phyloP scores from a whole-genome alignment of 208 protist genomes.

The Trypanosoma avium region DNA sequence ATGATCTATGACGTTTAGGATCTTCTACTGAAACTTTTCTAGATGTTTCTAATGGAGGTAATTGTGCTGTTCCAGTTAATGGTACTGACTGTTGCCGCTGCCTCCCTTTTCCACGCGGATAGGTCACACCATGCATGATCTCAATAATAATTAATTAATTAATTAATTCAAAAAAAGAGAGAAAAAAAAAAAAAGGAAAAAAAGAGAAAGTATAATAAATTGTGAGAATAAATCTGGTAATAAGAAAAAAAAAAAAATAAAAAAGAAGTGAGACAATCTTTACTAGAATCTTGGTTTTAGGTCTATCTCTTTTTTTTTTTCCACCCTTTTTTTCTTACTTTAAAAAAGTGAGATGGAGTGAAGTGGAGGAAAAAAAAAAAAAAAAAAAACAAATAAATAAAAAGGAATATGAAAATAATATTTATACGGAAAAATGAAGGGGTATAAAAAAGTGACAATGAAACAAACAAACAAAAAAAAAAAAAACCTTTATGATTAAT shows the following conservation, averaged over 20 bases:
- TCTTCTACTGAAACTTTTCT: neutral
- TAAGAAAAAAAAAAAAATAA: constrained; percentile 24
- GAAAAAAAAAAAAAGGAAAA: constrained; percentile 7
- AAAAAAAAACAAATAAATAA: constrained; percentile 3
- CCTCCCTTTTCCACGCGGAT: neutral
- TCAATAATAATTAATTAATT: no score
- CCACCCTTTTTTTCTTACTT: no score
- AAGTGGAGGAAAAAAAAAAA: no score
- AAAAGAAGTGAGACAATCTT: no score
- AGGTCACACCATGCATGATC: constrained; percentile 17
- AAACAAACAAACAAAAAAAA: constrained; percentile 23
- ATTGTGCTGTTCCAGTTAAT: neutral
- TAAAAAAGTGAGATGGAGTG: no score
- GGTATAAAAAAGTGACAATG: neutral
- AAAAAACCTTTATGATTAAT: neutral
- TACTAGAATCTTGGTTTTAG: no score
- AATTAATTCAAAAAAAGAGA: neutral
- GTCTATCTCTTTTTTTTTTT: no score
- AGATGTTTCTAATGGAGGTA: neutral
- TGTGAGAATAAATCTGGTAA: neutral
- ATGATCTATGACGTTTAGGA: neutral
- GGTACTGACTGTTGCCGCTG: neutral
- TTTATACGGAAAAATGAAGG: constrained; percentile 1
- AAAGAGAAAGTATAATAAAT: constrained; percentile 16
- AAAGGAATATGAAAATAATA: neutral